A percentile compares a stretch with the other conserved stretches of the same genome.
Conservation (phyloP, 495 filamentous ascomycete genomes). For the Bombardia bombarda region DNA sequence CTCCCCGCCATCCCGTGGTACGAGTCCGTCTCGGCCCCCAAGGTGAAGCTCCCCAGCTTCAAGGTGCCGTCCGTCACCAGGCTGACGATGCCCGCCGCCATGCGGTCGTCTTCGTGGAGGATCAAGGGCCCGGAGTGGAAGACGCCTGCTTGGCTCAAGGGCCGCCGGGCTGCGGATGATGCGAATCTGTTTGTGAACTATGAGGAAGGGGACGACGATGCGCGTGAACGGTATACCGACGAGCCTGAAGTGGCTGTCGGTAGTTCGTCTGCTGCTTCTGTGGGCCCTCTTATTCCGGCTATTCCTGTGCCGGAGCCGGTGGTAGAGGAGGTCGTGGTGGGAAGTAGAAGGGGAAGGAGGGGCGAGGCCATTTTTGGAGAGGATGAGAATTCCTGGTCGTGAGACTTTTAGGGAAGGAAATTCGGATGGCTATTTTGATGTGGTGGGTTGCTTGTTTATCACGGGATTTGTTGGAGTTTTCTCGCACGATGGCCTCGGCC, state of each 20-base stretch:
- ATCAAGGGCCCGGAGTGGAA: constrained; percentile 20
- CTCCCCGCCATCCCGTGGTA: constrained; percentile 29
- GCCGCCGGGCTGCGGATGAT: constrained; percentile 7
- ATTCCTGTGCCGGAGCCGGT: background rate
- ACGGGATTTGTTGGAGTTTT: no score
- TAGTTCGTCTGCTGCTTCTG: background rate
- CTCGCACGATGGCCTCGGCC: no score
- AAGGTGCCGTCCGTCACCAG: constrained; percentile 2
- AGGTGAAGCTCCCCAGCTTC: constrained; percentile 7
- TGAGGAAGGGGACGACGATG: constrained; percentile 6
- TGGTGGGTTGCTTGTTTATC: no score
- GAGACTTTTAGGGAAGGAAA: no score
- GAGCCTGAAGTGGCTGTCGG: constrained; percentile 7
- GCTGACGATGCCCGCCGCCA: constrained; percentile 3
- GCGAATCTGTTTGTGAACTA: constrained; percentile 23
- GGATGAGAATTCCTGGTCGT: no score
- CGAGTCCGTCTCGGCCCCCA: constrained; percentile 20
- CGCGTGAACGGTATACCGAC: constrained; percentile 12
- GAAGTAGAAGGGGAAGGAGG: constrained; percentile 11
- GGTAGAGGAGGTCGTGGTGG: constrained; percentile 13
- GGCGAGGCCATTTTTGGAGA: constrained; percentile 2
- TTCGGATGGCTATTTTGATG: no score
- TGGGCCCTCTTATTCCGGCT: constrained; percentile 2
- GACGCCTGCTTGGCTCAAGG: constrained; percentile 21
- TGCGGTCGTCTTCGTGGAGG: constrained; percentile 3